Conservation (phyloP, 441 rosid genomes). For the Caryocar brasiliense region DNA sequence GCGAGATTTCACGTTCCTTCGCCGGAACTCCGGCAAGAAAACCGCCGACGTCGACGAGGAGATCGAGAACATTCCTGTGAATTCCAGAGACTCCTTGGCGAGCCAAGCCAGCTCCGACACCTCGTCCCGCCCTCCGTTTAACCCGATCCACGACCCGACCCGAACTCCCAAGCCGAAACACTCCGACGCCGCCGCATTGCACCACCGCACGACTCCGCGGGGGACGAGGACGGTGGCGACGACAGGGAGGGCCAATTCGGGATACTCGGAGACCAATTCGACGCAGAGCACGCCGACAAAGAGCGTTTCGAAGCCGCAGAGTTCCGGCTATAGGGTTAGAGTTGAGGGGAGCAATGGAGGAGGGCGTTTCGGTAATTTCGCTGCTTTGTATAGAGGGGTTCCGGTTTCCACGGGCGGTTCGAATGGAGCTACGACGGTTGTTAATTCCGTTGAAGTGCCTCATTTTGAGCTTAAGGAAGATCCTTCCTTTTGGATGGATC, state of each 20-base stretch:
- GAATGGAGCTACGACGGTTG: slow-evolving; percentile 28
- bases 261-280: slow-evolving; percentile 61
- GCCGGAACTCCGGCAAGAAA: slow-evolving; percentile 48
- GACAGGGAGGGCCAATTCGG: slow-evolving; percentile 41
- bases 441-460: slow-evolving; percentile 81
- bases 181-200: slow-evolving; percentile 43
- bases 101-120: slow-evolving; percentile 37
- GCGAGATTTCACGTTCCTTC: slow-evolving; percentile 55
- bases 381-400: slow-evolving; percentile 70
- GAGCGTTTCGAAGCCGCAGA: slow-evolving; percentile 82
- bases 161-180: slow-evolving; percentile 21
- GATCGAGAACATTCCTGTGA: slow-evolving; percentile 64
- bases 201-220: slow-evolving; percentile 34
- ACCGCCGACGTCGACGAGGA: too few relatives aligned
- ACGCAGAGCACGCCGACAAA: slow-evolving; percentile 83
- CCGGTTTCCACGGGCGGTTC: slow-evolving; percentile 49
- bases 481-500: slow-evolving; percentile 99
- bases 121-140: slow-evolving; percentile 58
- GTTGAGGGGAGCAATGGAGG: slow-evolving; percentile 43
- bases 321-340: slow-evolving; percentile 47
- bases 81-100: slow-evolving; percentile 37
- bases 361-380: slow-evolving; percentile 43
- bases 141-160: slow-evolving; percentile 46
- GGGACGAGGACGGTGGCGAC: slow-evolving; percentile 41
- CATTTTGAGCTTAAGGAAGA: slow-evolving; percentile 90